phyloP scores from a whole-genome alignment of 2,329 filamentous ascomycete species.

The Zasmidium citrigriseum region DNA sequence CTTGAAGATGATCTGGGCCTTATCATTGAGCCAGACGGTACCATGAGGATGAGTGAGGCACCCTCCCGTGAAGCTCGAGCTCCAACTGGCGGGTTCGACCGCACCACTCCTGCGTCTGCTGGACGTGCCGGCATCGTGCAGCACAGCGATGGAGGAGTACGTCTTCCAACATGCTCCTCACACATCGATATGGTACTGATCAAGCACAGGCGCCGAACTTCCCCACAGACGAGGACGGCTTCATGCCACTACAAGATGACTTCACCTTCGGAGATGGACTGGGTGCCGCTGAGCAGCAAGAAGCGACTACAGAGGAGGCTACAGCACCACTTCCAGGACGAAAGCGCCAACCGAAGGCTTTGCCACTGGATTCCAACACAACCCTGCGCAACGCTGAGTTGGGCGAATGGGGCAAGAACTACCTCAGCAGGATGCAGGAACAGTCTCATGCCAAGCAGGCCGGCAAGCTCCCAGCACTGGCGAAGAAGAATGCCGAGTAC shows the following conservation, averaged over 20 bases:
- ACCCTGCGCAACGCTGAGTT: constrained; percentile 60
- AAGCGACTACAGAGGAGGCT: constrained; percentile 35
- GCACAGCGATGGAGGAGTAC: neutral
- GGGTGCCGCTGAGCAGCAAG: neutral
- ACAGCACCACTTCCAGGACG: constrained; percentile 43
- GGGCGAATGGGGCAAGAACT: constrained; percentile 59
- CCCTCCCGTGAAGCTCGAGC: constrained; percentile 15
- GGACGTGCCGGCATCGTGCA: constrained; percentile 23
- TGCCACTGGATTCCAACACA: constrained; percentile 52
- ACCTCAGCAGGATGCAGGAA: constrained; percentile 61
- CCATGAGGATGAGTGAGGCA: constrained; percentile 40
- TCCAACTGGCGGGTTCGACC: constrained; percentile 9
- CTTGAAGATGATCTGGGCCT: constrained; percentile 28
- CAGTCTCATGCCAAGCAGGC: constrained; percentile 47
- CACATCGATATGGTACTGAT: neutral
- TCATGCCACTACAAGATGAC: constrained; percentile 32
- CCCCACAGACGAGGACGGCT: constrained; percentile 38
- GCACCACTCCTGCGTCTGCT: constrained; percentile 20
- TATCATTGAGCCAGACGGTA: constrained; percentile 60
- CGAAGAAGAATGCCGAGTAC: constrained; percentile 64
- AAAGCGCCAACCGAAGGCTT: constrained; percentile 33
- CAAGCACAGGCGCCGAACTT: neutral
- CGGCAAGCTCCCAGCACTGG: constrained; percentile 42
- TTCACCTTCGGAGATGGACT: constrained; percentile 3
- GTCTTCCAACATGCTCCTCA: neutral